These are phyloP conservation scores for Pelargonium australe DNA, from an alignment of 441 rosid genomes.

Conservation along the genomic window DNA sequence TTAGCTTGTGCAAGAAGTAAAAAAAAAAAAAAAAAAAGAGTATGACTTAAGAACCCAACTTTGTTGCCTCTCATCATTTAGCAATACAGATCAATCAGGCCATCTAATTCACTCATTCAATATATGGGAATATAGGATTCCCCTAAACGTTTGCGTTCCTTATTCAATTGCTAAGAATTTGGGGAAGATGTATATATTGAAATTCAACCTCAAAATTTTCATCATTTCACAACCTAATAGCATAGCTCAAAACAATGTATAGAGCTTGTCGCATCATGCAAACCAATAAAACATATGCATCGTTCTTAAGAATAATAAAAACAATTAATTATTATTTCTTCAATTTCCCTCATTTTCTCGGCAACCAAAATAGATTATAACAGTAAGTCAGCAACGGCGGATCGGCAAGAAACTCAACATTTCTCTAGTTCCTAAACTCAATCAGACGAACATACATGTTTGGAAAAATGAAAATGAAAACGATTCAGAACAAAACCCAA, in stretches of 20 bases:
- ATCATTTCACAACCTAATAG: not conserved
- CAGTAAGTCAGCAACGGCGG: not conserved
- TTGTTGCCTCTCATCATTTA: not conserved
- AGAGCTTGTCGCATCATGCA: not conserved
- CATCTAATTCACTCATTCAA: too few species aligned
- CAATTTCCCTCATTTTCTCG: slow-evolving; percentile 5
- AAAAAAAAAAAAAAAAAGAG: not conserved
- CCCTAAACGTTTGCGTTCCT: not conserved
- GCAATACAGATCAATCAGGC: too few species aligned
- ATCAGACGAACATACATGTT: not conserved
- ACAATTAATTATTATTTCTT: not conserved
- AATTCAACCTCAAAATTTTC: slow-evolving; percentile 1
- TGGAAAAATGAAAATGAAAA: not conserved
- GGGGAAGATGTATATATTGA: not conserved
- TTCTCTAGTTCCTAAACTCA: not conserved
- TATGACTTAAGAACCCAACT: not conserved
- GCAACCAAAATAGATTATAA: slow-evolving; percentile 1
- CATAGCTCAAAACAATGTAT: not conserved
- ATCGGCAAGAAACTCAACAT: not conserved
- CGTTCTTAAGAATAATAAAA: not conserved
- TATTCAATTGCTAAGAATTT: not conserved
- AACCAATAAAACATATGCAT: not conserved
- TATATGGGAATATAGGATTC: not conserved
- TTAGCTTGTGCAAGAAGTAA: not conserved
- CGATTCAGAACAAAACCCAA: not conserved